Percentiles rank a stretch among this genome's conserved stretches.
Conservation (phyloP, 257 asterid species). For the Galeopsis tetrahit region DNA sequence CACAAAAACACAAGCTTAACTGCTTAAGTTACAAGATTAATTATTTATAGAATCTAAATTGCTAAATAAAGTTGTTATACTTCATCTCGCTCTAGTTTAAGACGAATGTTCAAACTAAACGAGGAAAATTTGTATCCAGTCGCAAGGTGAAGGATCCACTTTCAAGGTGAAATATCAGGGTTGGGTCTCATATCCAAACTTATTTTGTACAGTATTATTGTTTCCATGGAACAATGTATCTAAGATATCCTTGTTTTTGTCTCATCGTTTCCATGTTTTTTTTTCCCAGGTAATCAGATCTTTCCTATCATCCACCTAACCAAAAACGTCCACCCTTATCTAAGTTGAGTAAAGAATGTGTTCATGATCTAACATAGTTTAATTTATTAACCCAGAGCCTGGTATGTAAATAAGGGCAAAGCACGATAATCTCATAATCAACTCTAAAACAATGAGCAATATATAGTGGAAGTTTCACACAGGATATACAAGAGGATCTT, state of each 20-base stretch:
- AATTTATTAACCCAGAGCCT: neutral
- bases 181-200: neutral
- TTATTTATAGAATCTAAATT: neutral
- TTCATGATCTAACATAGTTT: neutral
- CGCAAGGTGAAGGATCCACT: neutral
- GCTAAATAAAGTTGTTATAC: neutral
- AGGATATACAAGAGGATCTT: neutral
- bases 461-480: neutral
- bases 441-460: neutral
- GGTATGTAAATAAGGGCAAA: neutral
- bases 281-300: neutral
- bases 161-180: neutral
- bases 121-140: neutral
- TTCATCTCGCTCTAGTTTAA: neutral
- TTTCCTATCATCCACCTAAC: neutral
- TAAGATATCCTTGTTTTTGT: neutral
- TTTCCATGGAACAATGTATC: neutral
- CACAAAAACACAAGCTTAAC: neutral
- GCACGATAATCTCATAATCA: conserved; percentile 6
- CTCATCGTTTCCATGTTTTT: neutral
- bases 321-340: neutral
- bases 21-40: neutral
- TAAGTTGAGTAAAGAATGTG: neutral
- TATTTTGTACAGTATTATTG: neutral
- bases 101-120: neutral